Base-by-base conservation (phyloP, 768 basidiomycete genomes). In the Tulasnella sp. region DNA sequence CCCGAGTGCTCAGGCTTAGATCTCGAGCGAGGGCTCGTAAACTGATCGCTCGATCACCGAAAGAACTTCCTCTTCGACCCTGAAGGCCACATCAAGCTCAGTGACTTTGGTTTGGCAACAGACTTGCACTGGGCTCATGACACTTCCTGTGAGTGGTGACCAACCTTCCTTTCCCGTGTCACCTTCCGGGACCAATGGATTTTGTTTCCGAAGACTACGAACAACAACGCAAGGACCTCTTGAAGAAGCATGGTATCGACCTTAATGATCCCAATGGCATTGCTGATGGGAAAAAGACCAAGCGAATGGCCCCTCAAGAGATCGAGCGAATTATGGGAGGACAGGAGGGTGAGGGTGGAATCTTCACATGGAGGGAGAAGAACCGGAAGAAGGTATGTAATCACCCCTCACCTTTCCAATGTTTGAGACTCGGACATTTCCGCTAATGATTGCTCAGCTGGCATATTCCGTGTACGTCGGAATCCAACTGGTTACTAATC, bases 111-210 rank as follows among this genome's bases (percentile, higher is more conserved):
- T 51, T 87, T 99, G 81, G 96, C 96, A 76, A 93, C 94, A 78
- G 93, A 96, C 87, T 88, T 95, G 79, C 96, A 97, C 85, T 98
- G 96, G 96, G 94, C 95, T 29, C 96, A 98, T 84, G 96, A 99
- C 85, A 96, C 95, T 37, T 92, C 92, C 77, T 96, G 94, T 94
- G 80, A 81, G 85, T 40, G 71, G 13, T 13, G 18, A 35, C 51
- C 74, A 37, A 75, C 46, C 48, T 55, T 35, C 74, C 18, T 48
- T n/a, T 51, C 10, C 39, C 74, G 74, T 13, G 46, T 11, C 23
- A 10, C 51, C 35, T 23, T 55, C 74, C 32, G 67, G 23, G 20
- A 18, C 37, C 23, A 39, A 18, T 37, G 75, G n/a, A 69, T 75
- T 82, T 75, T 82, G 29, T 61, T 18, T 42, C 80, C 77, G 81